Base-by-base conservation (phyloP, 257 asterid species). In the Datura wrightii region DNA sequence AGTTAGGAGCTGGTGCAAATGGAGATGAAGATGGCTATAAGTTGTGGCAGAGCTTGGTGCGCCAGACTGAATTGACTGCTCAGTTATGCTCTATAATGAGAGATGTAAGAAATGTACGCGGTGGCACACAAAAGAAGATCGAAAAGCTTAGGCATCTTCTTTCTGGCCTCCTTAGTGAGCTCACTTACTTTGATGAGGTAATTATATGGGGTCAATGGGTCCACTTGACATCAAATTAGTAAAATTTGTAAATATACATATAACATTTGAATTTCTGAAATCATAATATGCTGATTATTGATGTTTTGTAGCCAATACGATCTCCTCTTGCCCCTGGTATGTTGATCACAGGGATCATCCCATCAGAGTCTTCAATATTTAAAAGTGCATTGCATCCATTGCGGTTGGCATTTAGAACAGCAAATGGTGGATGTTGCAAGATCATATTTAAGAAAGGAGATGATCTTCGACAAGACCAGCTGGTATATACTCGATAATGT, bases 31-130 rank as follows among this genome's bases (percentile, higher is more conserved):
- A 96, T 84, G 98, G 98, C 86, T 87, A 86, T 87, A 93, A 93
- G 95, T 90, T 94, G 84, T 96, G 99, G 99, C 98, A 94, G 87
- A 96, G 98, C 91, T 91, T 96, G 91, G 96, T 93, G 88, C 98
- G 97, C 16, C 98, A 96, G 91, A 96, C 98, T 4, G 98, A 96
- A 88, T 88, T 96, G 93, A 94, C 98, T 63, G 99, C 98, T 8
- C 97, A 94, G 71, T 86, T 96, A 90, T 96, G 99, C 89, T 94
- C 97, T 18, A 93, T 96, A 88, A 96, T 88, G 97, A 93, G 95
- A 84, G 99, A 94, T 10, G 99, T 96, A 72, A 91, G 97, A 89
- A 96, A 96, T 91, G 97, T 95, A 65, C 93, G 93, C 63, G 97
- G 99, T 52, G 97, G 98, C 87, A 96, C 98, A 60, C 98, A 96